Percentiles rank a stretch among this genome's conserved stretches.
These are phyloP conservation scores for Alternaria angustiovoidea DNA, from an alignment of 2,329 filamentous ascomycete genomes.

Conservation along the genomic window DNA sequence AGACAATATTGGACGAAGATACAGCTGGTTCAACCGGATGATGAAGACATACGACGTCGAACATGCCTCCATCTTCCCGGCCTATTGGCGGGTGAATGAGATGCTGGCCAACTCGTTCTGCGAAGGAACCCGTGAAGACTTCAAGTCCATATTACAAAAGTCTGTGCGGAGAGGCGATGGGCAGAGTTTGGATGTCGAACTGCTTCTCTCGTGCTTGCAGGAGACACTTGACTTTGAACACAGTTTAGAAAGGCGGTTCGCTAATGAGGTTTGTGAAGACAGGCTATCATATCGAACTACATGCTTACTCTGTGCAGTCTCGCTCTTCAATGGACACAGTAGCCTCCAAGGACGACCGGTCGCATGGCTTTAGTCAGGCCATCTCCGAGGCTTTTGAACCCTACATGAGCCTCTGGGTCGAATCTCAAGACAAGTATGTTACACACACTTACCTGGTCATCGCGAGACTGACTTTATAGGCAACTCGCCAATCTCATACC, in stretches of 20 bases:
- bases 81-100: conserved; percentile 89
- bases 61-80: conserved; percentile 85
- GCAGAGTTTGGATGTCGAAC: conserved; percentile 84
- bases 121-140: conserved; percentile 94
- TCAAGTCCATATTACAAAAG: conserved; percentile 88
- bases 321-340: conserved; percentile 89
- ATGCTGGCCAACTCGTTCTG: conserved; percentile 91
- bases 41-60: conserved; percentile 96
- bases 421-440: conserved; percentile 81
- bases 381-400: conserved; percentile 98
- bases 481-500: conserved; percentile 85
- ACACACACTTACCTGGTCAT: not conserved
- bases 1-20: conserved; percentile 94
- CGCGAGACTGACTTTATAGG: conserved; percentile 36
- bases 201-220: conserved; percentile 87
- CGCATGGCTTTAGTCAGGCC: conserved; percentile 82
- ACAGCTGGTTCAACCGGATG: conserved; percentile 96
- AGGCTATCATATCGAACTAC: not conserved
- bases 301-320: conserved; percentile 57
- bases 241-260: conserved; percentile 83
- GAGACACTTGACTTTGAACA: conserved; percentile 98
- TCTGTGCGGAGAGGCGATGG: conserved; percentile 82
- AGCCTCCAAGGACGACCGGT: conserved; percentile 77
- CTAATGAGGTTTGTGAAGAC: conserved; percentile 58
- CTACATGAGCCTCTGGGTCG: conserved; percentile 95